These are phyloP conservation scores for Zalaria obscura DNA, from an alignment of 2,329 filamentous ascomycete genomes.

Conservation along the genomic window DNA sequence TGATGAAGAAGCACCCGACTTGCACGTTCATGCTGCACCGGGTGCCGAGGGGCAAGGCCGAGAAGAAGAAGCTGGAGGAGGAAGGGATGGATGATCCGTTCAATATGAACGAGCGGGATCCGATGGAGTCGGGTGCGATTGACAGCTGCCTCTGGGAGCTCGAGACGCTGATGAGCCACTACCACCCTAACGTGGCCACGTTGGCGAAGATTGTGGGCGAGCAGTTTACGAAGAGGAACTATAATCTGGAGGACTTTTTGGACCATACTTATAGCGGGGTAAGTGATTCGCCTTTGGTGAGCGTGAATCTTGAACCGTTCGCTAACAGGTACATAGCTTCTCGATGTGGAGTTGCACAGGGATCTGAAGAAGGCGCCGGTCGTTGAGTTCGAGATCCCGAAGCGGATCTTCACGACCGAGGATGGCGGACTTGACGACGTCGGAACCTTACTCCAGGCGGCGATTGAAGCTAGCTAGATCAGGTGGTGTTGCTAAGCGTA, in stretches of 20 bases:
- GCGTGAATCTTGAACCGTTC: conserved; percentile 24
- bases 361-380: conserved; percentile 75
- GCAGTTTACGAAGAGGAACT: conserved; percentile 91
- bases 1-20: conserved; percentile 75
- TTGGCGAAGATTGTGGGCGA: conserved; percentile 88
- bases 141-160: conserved; percentile 94
- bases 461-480: conserved; percentile 5
- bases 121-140: conserved; percentile 72
- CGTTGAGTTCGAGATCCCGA: conserved; percentile 88
- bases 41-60: conserved; percentile 43
- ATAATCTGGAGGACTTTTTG: conserved; percentile 93
- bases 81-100: conserved; percentile 63
- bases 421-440: conserved; percentile 14
- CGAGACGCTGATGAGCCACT: conserved; percentile 79
- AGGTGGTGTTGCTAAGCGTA: too few species aligned
- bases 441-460: conserved; percentile 12
- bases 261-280: conserved; percentile 75
- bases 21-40: conserved; percentile 96
- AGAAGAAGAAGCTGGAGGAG: conserved; percentile 45
- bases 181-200: conserved; percentile 91
- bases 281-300: background rate
- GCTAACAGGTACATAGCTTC: conserved; percentile 35
- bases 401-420: conserved; percentile 50
- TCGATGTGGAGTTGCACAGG: conserved; percentile 73
- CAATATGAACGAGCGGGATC: conserved; percentile 58